Conservation (phyloP, 192 early-diverging fungal species). For the Rhizophagus sp. region DNA sequence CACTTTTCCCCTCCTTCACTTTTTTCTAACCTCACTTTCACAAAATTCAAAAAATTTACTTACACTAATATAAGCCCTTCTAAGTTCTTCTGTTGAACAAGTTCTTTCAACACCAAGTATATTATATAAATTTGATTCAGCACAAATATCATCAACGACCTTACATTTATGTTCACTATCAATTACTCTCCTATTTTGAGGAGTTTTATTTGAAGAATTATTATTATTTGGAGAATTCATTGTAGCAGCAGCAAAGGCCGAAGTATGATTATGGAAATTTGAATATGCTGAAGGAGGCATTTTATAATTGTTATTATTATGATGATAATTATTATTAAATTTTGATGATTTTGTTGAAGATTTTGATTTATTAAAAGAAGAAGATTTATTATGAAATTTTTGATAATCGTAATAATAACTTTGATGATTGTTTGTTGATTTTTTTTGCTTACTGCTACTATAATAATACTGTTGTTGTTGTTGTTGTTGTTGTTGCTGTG, state of each 20-base stretch:
- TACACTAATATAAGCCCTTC: slow-evolving; percentile 50
- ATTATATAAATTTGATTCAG: slow-evolving; percentile 49
- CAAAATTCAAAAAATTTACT: neutral
- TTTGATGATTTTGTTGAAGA: neutral
- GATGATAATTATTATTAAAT: no score
- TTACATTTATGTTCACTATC: slow-evolving; percentile 32
- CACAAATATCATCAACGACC: slow-evolving; percentile 52
- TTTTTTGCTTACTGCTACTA: neutral
- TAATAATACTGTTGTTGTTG: neutral
- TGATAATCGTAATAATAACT: neutral
- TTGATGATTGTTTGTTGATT: neutral
- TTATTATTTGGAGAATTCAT: slow-evolving; percentile 2
- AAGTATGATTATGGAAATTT: neutral
- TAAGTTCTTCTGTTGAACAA: slow-evolving; percentile 48
- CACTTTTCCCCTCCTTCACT: no score
- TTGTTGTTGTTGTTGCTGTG: neutral
- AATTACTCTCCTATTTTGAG: neutral
- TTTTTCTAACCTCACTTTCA: neutral
- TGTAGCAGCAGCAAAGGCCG: neutral
- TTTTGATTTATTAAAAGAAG: neutral
- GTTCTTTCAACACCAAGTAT: slow-evolving; percentile 49
- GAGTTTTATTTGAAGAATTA: slow-evolving; percentile 1
- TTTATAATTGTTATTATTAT: neutral
- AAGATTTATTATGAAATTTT: neutral
- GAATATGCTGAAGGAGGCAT: slow-evolving; percentile 6